Evolutionary conservation across 2,329 filamentous ascomycete species (phyloP).

Genomic region (Sporothrix brunneoviolacea): DNA sequence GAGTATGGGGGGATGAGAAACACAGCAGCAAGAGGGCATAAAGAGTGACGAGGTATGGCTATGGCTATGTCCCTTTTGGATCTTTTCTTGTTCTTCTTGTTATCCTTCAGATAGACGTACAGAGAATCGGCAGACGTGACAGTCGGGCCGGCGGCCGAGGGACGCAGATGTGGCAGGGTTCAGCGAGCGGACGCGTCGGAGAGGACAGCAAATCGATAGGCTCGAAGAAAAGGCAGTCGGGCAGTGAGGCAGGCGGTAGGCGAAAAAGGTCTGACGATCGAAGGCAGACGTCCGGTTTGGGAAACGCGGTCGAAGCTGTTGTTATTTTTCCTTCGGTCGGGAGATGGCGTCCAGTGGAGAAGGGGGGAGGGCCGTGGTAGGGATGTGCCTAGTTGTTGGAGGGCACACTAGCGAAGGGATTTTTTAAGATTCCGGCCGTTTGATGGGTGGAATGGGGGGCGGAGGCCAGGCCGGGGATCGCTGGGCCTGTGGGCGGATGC

Average conservation of each 20-base stretch:
- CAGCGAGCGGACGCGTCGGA: too few species aligned
- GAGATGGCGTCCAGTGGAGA: neutral
- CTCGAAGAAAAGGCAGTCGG: too few species aligned
- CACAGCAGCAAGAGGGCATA: neutral
- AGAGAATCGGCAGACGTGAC: too few species aligned
- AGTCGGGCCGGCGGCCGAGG: too few species aligned
- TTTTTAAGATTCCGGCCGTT: slow-evolving; percentile 3
- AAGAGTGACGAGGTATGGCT: neutral
- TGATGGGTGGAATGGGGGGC: slow-evolving; percentile 1
- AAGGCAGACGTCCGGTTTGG: too few species aligned
- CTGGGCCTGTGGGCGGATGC: neutral
- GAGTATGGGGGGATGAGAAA: neutral
- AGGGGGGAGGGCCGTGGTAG: neutral
- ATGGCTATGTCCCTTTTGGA: neutral
- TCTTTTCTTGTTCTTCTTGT: neutral
- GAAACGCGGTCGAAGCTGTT: too few species aligned
- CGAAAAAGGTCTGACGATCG: too few species aligned
- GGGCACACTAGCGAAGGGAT: slow-evolving; percentile 4
- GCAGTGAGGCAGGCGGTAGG: too few species aligned
- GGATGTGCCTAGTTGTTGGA: slow-evolving; percentile 2
- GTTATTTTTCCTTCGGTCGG: too few species aligned
- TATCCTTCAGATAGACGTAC: too few species aligned
- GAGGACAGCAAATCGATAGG: too few species aligned
- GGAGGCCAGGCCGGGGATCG: neutral
- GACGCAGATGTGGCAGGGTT: too few species aligned